phyloP scores from a whole-genome alignment of 2,329 filamentous ascomycete species.

The Curvularia eragrostidis region DNA sequence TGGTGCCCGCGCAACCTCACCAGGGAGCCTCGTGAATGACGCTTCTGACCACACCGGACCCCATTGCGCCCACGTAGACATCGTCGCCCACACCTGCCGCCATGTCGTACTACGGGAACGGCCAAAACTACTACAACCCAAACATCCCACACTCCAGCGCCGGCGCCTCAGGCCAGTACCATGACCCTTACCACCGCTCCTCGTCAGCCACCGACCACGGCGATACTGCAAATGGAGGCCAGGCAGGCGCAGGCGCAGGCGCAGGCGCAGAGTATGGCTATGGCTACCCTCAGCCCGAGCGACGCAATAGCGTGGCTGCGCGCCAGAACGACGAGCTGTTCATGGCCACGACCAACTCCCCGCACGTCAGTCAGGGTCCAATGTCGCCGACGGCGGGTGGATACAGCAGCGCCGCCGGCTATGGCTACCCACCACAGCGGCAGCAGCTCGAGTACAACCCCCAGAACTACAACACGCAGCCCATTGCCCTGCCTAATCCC shows the following conservation, averaged over 20 bases:
- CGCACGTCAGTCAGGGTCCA: constrained; percentile 36
- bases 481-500: constrained; percentile 63
- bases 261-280: constrained; percentile 48
- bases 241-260: constrained; percentile 61
- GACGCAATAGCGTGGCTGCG: constrained; percentile 45
- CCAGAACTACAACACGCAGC: constrained; percentile 62
- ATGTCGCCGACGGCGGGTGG: constrained; percentile 37
- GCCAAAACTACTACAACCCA: constrained; percentile 58
- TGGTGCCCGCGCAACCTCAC: constrained; percentile 40
- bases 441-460: constrained; percentile 63
- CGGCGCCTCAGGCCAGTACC: constrained; percentile 46
- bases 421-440: constrained; percentile 51
- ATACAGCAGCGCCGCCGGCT: constrained; percentile 50
- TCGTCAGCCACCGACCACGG: constrained; percentile 77
- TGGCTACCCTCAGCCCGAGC: constrained; percentile 38
- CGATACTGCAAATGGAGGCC: constrained; percentile 67
- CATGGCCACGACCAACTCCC: constrained; percentile 53
- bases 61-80: constrained; percentile 26
- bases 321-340: constrained; percentile 67
- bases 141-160: constrained; percentile 52
- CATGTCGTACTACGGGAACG: constrained; percentile 66
- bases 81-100: constrained; percentile 24
- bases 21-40: constrained; percentile 49
- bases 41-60: constrained; percentile 27
- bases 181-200: constrained; percentile 56